A percentile compares a stretch with the other conserved stretches of the same genome.
Conservation (phyloP, 352 stramenopile species). For the Stephanocyclus meneghinianus region DNA sequence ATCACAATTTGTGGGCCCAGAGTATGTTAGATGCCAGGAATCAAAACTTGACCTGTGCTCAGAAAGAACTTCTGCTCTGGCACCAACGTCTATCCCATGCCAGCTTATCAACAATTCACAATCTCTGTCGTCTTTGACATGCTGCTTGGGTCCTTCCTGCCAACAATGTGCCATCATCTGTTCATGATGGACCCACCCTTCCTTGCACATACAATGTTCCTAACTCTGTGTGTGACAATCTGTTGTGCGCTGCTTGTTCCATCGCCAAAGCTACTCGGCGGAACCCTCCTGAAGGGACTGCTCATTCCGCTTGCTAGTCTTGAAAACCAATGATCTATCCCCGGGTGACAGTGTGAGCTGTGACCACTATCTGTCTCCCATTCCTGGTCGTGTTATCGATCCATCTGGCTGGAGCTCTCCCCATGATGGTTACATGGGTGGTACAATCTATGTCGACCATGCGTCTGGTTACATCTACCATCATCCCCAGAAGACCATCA, state of each 20-base stretch:
- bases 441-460: conserved; percentile 2
- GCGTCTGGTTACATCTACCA: neutral
- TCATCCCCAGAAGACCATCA: neutral
- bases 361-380: neutral
- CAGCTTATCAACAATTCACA: too few relatives aligned
- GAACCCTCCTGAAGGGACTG: neutral
- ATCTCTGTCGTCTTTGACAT: too few relatives aligned
- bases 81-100: too few relatives aligned
- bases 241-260: neutral
- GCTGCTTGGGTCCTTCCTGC: too few relatives aligned
- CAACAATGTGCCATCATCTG: too few relatives aligned
- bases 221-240: neutral
- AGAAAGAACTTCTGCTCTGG: too few relatives aligned
- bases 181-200: neutral
- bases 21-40: too few relatives aligned
- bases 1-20: too few relatives aligned
- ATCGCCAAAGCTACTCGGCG: neutral
- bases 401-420: neutral
- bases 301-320: neutral
- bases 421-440: neutral
- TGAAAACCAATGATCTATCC: neutral
- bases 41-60: too few relatives aligned
- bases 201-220: neutral
- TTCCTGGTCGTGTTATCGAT: neutral
- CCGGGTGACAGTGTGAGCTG: neutral